Evolutionary conservation across 1,284 basidiomycete genomes (phyloP).

Genomic region (Cystobasidium slooffiae): DNA sequence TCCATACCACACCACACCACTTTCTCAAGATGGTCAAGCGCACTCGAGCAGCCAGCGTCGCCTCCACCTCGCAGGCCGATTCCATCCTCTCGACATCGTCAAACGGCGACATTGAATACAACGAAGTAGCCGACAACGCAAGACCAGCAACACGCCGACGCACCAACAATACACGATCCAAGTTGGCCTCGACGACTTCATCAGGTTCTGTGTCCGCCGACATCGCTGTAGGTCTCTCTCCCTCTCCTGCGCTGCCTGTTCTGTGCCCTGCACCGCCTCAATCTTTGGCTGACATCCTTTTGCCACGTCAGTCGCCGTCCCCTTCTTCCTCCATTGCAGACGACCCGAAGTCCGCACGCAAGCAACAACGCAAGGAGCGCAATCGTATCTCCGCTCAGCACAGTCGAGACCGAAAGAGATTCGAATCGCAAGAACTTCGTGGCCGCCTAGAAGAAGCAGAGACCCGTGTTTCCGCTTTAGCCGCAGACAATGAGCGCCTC

Average conservation of each 20-base stretch:
- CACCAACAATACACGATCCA: neutral
- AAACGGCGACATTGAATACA: neutral
- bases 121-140: neutral
- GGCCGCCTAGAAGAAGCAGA: constrained; percentile 25
- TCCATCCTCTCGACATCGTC: neutral
- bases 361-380: constrained; percentile 40
- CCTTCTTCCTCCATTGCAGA: neutral
- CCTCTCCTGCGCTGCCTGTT: neutral
- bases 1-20: neutral
- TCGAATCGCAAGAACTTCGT: constrained; percentile 22
- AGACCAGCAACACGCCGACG: constrained; percentile 15
- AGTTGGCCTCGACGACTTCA: neutral
- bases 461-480: constrained; percentile 8
- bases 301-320: neutral
- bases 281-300: neutral
- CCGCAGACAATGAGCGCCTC: constrained; percentile 25
- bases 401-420: constrained; percentile 38
- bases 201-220: neutral
- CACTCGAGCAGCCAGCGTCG: constrained; percentile 15
- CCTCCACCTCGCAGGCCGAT: neutral
- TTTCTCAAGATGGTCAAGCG: constrained; percentile 1
- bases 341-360: constrained; percentile 8
- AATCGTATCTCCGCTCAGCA: constrained; percentile 38
- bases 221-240: neutral
- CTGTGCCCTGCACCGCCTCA: neutral